Conservation (phyloP, 2,329 filamentous ascomycete genomes). For the Arthrocladium fulminans region DNA sequence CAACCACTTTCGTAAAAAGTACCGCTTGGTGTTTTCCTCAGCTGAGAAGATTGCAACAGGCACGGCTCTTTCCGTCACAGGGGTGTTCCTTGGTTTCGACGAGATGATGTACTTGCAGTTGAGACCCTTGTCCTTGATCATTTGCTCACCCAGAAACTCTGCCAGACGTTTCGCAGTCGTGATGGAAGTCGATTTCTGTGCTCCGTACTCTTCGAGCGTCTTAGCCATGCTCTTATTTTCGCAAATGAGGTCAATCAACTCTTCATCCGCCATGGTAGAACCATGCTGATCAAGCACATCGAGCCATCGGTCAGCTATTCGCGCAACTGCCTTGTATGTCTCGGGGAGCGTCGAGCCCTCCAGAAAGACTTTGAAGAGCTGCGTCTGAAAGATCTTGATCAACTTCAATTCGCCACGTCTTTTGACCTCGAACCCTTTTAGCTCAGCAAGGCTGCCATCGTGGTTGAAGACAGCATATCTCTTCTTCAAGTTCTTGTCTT, state of each 20-base stretch:
- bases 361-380: slow-evolving; percentile 98
- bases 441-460: slow-evolving; percentile 84
- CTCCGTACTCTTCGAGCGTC: slow-evolving; percentile 89
- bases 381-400: slow-evolving; percentile 98
- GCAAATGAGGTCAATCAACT: slow-evolving; percentile 98
- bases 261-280: slow-evolving; percentile 83
- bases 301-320: slow-evolving; percentile 91
- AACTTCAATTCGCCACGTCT: slow-evolving; percentile 94
- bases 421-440: slow-evolving; percentile 98
- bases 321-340: slow-evolving; percentile 84
- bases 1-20: slow-evolving; percentile 89
- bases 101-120: slow-evolving; percentile 99
- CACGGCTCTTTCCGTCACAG: slow-evolving; percentile 87
- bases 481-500: slow-evolving; percentile 99
- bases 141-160: slow-evolving; percentile 93
- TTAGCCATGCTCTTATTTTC: slow-evolving; percentile 99
- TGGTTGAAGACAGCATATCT: slow-evolving; percentile 98
- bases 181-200: slow-evolving; percentile 97
- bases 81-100: slow-evolving; percentile 71
- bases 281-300: slow-evolving; percentile 89
- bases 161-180: slow-evolving; percentile 91
- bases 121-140: slow-evolving; percentile 97
- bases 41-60: slow-evolving; percentile 97
- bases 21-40: slow-evolving; percentile 75
- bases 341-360: slow-evolving; percentile 80